A percentile compares a stretch with the other conserved stretches of the same genome.
Conservation (phyloP, 352 stramenopile genomes). For the Phytophthora pisi region DNA sequence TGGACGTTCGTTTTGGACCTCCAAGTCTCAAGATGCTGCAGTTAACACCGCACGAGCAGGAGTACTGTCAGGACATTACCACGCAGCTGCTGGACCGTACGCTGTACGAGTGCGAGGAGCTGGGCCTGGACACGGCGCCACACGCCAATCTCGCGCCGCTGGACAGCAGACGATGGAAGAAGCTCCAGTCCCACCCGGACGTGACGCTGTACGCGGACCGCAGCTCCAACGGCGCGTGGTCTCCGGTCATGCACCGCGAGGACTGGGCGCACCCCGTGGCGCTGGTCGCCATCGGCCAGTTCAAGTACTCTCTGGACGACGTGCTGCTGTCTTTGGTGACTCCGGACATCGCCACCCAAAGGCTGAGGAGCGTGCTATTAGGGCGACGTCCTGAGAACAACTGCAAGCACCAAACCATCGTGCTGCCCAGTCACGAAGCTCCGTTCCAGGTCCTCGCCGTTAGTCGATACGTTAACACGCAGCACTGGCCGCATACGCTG, state of each 20-base stretch:
- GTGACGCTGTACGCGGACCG: constrained; percentile 34
- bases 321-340: constrained; percentile 21
- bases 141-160: constrained; percentile 13
- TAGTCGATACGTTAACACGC: constrained; percentile 23
- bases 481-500: constrained; percentile 28
- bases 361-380: constrained; percentile 21
- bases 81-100: constrained; percentile 29
- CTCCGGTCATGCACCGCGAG: constrained; percentile 21
- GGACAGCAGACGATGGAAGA: constrained; percentile 29
- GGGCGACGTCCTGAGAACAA: constrained; percentile 16
- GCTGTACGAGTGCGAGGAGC: constrained; percentile 31
- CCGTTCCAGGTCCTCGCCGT: constrained; percentile 25
- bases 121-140: constrained; percentile 10
- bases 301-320: constrained; percentile 26
- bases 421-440: constrained; percentile 1
- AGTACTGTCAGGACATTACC: constrained; percentile 30
- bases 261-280: constrained; percentile 24
- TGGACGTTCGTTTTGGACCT: constrained; percentile 2
- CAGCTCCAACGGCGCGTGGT: constrained; percentile 20
- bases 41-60: constrained; percentile 20
- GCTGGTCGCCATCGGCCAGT: constrained; percentile 19
- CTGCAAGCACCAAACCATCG: constrained; percentile 14
- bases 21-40: constrained; percentile 9
- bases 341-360: constrained; percentile 19
- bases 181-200: constrained; percentile 28